Percentiles rank a stretch among this genome's conserved stretches.
phyloP scores from a whole-genome alignment of 805 yeast genomes.

The Pachysolen tannophilus region DNA sequence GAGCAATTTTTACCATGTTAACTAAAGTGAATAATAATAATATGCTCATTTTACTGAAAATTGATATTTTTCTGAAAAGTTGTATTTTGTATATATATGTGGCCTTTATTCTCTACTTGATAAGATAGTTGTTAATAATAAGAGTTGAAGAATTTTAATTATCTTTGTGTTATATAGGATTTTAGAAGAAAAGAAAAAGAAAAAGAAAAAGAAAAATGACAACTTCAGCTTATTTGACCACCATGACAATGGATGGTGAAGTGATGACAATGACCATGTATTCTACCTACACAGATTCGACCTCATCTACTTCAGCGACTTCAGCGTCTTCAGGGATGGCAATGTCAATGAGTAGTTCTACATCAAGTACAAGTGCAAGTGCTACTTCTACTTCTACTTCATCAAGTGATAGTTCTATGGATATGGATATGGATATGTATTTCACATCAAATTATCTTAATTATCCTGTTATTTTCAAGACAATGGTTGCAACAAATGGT shows the following conservation, averaged over 20 bases:
- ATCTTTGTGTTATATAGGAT: no score
- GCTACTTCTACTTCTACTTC: constrained; percentile 1
- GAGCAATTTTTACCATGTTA: no score
- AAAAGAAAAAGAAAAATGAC: not conserved
- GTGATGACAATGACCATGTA: constrained; percentile 11
- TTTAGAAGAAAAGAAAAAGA: no score
- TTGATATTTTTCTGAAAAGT: no score
- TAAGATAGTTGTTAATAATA: no score
- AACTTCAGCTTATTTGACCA: constrained; percentile 4
- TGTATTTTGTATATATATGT: no score
- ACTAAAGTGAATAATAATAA: no score
- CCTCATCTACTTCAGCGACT: constrained; percentile 1
- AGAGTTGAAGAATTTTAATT: no score
- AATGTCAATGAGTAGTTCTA: constrained; percentile 8
- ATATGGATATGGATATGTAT: constrained; percentile 44
- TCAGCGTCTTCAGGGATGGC: constrained; percentile 8
- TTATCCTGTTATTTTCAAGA: constrained; percentile 58
- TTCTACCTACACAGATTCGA: constrained; percentile 3
- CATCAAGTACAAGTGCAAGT: constrained; percentile 1
- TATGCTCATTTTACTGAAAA: no score
- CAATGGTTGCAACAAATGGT: constrained; percentile 41
- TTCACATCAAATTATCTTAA: constrained; percentile 41
- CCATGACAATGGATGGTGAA: constrained; percentile 9
- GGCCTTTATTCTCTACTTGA: no score
- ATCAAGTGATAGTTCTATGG: no score